Percentiles rank a stretch among this genome's conserved stretches.
phyloP scores from a whole-genome alignment of 2,329 filamentous ascomycete genomes.

The Neopestalotiopsis sp. region DNA sequence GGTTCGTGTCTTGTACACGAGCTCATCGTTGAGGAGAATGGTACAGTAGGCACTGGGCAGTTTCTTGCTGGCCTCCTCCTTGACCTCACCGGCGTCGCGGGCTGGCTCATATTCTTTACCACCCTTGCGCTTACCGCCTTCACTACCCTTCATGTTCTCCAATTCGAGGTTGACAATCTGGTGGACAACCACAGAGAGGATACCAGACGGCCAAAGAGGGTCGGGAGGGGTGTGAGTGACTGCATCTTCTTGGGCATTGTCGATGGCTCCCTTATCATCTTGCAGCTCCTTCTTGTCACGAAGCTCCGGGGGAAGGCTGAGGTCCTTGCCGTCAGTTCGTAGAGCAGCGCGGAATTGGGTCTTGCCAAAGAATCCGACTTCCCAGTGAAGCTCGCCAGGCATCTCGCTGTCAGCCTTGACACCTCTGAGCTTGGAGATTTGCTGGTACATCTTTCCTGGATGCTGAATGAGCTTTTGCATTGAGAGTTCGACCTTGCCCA shows the following conservation, averaged over 20 bases:
- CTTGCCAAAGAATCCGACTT: slow-evolving; percentile 94
- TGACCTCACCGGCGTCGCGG: slow-evolving; percentile 81
- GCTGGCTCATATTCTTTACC: slow-evolving; percentile 85
- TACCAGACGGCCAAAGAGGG: slow-evolving; percentile 92
- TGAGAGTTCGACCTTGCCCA: slow-evolving; percentile 91
- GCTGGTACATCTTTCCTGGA: slow-evolving; percentile 90
- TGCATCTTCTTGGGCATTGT: slow-evolving; percentile 78
- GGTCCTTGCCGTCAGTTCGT: slow-evolving; percentile 85
- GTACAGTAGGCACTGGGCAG: slow-evolving; percentile 94
- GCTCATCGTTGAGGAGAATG: slow-evolving; percentile 85
- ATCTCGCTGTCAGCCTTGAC: slow-evolving; percentile 85
- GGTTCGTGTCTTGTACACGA: slow-evolving; percentile 91
- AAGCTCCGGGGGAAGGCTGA: slow-evolving; percentile 75
- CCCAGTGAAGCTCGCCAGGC: slow-evolving; percentile 95
- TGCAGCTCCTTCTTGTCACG: slow-evolving; percentile 79
- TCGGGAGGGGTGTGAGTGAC: slow-evolving; percentile 91
- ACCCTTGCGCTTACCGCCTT: slow-evolving; percentile 77
- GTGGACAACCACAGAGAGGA: slow-evolving; percentile 86
- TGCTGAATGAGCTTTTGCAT: slow-evolving; percentile 96
- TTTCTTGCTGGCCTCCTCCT: slow-evolving; percentile 79
- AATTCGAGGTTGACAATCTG: slow-evolving; percentile 95
- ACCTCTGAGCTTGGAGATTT: slow-evolving; percentile 82
- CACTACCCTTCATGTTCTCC: slow-evolving; percentile 86
- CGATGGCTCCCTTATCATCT: slow-evolving; percentile 83
- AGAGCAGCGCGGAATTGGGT: slow-evolving; percentile 85